Evolutionary conservation across 257 asterid species (phyloP).

Genomic region (Anisodus tanguticus): DNA sequence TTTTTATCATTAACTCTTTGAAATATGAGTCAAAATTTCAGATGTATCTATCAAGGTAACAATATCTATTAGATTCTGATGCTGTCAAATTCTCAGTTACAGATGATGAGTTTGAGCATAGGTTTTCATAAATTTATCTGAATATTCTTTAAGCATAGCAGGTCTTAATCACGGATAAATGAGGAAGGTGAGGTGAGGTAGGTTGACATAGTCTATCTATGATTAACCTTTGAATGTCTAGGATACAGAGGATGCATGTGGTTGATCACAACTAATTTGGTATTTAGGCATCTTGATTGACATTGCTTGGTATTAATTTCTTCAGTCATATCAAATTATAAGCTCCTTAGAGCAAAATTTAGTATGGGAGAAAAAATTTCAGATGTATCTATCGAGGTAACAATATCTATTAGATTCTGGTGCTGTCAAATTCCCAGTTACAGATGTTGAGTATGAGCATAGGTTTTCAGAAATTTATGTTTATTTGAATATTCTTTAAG

Average conservation of each 20-base stretch:
- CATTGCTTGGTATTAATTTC: not conserved
- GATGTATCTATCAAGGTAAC: not conserved
- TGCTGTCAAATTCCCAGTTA: not conserved
- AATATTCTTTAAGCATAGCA: constrained; percentile 7
- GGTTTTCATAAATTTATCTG: constrained; percentile 19
- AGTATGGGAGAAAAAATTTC: too few relatives aligned
- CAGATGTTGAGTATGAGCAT: not conserved
- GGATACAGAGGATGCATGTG: not conserved
- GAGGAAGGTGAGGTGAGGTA: constrained; percentile 10
- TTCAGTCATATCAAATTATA: not conserved
- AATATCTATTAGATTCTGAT: too few relatives aligned
- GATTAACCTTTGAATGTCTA: not conserved
- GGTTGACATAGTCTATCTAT: constrained; percentile 20
- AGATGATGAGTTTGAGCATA: not conserved
- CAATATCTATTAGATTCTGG: not conserved
- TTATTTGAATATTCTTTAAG: not conserved
- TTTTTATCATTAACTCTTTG: not conserved
- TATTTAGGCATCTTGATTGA: constrained; percentile 9
- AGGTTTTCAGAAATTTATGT: constrained; percentile 18
- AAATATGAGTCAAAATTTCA: not conserved
- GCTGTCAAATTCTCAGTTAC: not conserved
- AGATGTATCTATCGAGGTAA: not conserved
- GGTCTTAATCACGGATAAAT: not conserved
- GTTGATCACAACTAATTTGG: not conserved
- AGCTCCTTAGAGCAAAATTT: constrained; percentile 1